Percentiles rank a stretch among this genome's conserved stretches.
phyloP scores from a whole-genome alignment of 352 stramenopile genomes.

The Globisporangium camurandrum region DNA sequence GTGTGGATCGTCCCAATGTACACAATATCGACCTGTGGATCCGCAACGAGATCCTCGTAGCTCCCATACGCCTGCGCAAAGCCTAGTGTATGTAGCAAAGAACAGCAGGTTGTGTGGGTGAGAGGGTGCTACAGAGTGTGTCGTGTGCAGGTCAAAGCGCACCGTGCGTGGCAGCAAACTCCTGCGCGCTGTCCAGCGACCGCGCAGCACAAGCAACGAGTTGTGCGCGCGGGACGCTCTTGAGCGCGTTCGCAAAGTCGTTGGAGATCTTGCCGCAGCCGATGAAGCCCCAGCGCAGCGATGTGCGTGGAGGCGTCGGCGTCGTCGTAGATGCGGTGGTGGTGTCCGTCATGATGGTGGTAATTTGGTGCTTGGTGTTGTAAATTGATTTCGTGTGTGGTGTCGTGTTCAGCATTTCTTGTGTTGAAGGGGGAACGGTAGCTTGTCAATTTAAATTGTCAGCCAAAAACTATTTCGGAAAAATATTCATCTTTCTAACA shows the following conservation, averaged over 20 bases:
- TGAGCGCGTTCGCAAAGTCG: conserved; percentile 40
- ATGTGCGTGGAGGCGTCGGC: not conserved
- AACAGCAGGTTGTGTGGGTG: not conserved
- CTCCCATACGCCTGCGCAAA: conserved; percentile 58
- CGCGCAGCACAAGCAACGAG: conserved; percentile 38
- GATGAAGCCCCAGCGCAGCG: conserved; percentile 38
- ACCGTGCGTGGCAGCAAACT: conserved; percentile 27
- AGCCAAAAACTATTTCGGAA: too few relatives aligned
- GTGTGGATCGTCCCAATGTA: conserved; percentile 87
- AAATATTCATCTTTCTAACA: too few relatives aligned
- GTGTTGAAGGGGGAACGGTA: too few relatives aligned
- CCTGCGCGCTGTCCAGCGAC: conserved; percentile 25
- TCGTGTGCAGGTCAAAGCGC: not conserved
- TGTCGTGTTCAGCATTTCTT: too few relatives aligned
- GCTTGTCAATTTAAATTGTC: too few relatives aligned
- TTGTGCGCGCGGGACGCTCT: conserved; percentile 15
- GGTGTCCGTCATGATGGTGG: too few relatives aligned
- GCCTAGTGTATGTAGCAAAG: conserved; percentile 11
- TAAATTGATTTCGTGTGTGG: too few relatives aligned
- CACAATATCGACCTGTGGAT: conserved; percentile 78
- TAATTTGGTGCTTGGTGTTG: not conserved
- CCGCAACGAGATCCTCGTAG: conserved; percentile 71
- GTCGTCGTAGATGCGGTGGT: too few relatives aligned
- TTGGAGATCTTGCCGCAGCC: conserved; percentile 44
- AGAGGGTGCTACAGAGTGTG: too few relatives aligned